Evolutionary conservation across 1,139 yeast genomes (phyloP), one percentile per base, ranked within the genome.

Genomic region (Yamadazyma epiphylla): DNA sequence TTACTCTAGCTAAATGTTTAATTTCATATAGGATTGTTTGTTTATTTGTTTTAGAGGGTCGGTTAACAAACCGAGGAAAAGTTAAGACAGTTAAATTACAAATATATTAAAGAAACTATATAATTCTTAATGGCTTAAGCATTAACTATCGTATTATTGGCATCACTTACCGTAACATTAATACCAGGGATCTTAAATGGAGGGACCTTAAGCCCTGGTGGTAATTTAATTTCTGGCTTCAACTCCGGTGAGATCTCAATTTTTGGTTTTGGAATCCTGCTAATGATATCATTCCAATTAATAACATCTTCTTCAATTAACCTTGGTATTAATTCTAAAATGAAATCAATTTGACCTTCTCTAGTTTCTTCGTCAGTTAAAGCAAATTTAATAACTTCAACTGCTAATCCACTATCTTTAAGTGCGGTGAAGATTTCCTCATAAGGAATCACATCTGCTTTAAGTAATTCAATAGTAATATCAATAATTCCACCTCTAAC

Each of bases 391-490:
- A 55, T 39, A 19, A 58, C 53, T 25, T 60, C 63, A 20, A 48
- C 32, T 4, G 60, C 64, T 30, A 60, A 47, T 5, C 63, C 65
- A 26, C 63, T 55, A 5, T 50, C 50, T 33, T 44, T 55, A 31
- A 60, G 43, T 7, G 65, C 64, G 6, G 32, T 43, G 33, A 60
- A 59, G 8, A 61, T 47, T 24, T 59, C 64, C 30, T 50, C 45
- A 44, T 53, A 61, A 1, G 67, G 65, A 37, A 60, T 59, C 4
- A 54, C 64, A 20, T 52, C 54, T 1, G 58, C 54, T 31, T 51
- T 42, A 21, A 61, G 34, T 26, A 60, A 44, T 12, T 55, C 51
- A 26, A 56, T 45, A 5, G 58, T 46, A 11, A 58, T 36, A 16
- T 54, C 51, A 19, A 48, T 47, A 14, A 60, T 31, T 10, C 51